A percentile compares a stretch with the other conserved stretches of the same genome.
phyloP scores from a whole-genome alignment of 2,329 filamentous ascomycete species.

The Gaeumannomyces tritici region DNA sequence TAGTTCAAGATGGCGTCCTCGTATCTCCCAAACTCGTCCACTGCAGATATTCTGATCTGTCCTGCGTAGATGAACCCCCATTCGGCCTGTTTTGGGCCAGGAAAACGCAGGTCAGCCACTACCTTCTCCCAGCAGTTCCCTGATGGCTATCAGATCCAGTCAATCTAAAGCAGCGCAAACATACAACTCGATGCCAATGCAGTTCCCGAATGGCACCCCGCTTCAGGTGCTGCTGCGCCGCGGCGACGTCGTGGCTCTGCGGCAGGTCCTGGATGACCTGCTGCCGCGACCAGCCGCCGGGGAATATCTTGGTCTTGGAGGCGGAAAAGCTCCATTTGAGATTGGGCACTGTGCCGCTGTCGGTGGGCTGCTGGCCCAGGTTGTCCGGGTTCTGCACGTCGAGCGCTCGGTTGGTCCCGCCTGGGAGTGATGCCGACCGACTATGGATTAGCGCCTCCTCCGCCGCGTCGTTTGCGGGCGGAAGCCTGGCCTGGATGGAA shows the following conservation, averaged over 20 bases:
- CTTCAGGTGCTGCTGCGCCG: constrained; percentile 57
- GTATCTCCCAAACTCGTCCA: constrained; percentile 51
- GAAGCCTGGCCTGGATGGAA: no score
- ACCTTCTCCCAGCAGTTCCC: neutral
- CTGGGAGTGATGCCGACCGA: constrained; percentile 31
- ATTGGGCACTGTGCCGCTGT: constrained; percentile 55
- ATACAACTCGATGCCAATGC: constrained; percentile 58
- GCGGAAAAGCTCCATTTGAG: constrained; percentile 63
- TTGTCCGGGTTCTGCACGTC: constrained; percentile 56
- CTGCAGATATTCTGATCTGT: constrained; percentile 46
- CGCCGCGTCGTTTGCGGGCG: no score
- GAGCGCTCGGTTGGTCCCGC: constrained; percentile 52
- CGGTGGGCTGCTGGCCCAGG: constrained; percentile 50
- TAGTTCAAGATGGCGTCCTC: constrained; percentile 44
- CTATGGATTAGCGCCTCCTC: constrained; percentile 4
- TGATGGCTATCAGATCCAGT: no score
- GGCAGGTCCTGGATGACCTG: constrained; percentile 60
- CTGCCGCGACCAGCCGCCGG: constrained; percentile 57
- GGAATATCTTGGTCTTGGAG: constrained; percentile 51
- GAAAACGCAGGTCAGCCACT: constrained; percentile 3
- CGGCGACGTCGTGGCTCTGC: constrained; percentile 54
- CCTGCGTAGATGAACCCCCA: constrained; percentile 56
- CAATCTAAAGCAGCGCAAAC: constrained; percentile 10
- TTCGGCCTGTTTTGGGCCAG: constrained; percentile 37
- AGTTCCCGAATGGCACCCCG: constrained; percentile 58